These are phyloP conservation scores for Stephania japonica DNA, from an alignment of 164 flowering plant genomes.

Conservation along the genomic window DNA sequence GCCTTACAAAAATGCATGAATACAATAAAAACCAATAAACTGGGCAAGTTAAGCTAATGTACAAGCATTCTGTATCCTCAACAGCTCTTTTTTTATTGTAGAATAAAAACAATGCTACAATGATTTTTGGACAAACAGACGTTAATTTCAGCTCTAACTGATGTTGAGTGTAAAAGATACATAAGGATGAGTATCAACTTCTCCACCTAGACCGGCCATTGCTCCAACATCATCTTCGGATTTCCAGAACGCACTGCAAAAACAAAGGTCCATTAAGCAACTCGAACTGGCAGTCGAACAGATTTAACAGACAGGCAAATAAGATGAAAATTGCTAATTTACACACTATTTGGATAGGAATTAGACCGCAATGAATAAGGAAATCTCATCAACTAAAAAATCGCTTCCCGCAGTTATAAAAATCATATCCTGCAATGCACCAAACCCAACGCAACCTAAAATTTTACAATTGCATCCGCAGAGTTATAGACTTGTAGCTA, in stretches of 20 bases:
- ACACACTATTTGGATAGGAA: no score
- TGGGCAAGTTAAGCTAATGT: slow-evolving; percentile 25
- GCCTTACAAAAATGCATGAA: neutral
- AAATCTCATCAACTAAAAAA: no score
- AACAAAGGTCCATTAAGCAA: neutral
- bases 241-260: slow-evolving; percentile 84
- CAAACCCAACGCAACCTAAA: no score
- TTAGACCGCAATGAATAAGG: no score
- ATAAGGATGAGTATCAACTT: slow-evolving; percentile 74
- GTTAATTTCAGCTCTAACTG: slow-evolving; percentile 25
- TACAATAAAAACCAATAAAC: slow-evolving; percentile 31
- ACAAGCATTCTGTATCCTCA: slow-evolving; percentile 22
- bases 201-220: slow-evolving; percentile 71
- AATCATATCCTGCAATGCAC: no score
- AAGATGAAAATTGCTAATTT: no score
- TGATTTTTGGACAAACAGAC: slow-evolving; percentile 13
- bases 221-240: slow-evolving; percentile 73
- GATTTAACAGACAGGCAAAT: no score
- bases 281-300: no score
- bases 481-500: no score
- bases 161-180: slow-evolving; percentile 85
- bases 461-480: no score
- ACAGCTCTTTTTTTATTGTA: slow-evolving; percentile 21
- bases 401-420: no score
- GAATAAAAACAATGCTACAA: slow-evolving; percentile 14